These are phyloP conservation scores for Fonsecaea pedrosoi DNA, from an alignment of 2,329 filamentous ascomycete genomes.

Conservation along the genomic window DNA sequence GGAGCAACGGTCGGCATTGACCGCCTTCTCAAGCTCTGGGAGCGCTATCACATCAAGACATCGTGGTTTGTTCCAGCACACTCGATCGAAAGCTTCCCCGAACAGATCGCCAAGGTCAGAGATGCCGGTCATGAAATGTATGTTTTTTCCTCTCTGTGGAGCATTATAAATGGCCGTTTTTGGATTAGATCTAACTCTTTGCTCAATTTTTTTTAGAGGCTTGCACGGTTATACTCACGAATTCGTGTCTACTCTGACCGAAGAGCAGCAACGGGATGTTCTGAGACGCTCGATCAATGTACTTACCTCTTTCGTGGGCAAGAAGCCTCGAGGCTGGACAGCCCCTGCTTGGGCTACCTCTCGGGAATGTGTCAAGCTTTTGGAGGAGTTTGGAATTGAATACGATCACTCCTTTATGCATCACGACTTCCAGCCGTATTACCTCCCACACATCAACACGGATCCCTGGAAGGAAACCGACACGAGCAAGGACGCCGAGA, in stretches of 20 bases:
- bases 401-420: slow-evolving; percentile 59
- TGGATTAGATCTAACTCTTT: no score
- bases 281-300: slow-evolving; percentile 78
- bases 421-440: slow-evolving; percentile 47
- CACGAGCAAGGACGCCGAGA: neutral
- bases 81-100: slow-evolving; percentile 62
- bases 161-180: no score
- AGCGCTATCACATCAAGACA: slow-evolving; percentile 55
- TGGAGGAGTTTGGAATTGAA: slow-evolving; percentile 52
- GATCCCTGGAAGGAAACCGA: neutral
- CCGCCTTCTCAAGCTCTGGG: slow-evolving; percentile 68
- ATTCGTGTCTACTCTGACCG: slow-evolving; percentile 72
- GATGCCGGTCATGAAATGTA: slow-evolving; percentile 68
- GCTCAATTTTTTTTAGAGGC: slow-evolving; percentile 46
- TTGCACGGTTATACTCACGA: slow-evolving; percentile 77
- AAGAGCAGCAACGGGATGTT: slow-evolving; percentile 76
- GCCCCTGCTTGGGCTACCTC: slow-evolving; percentile 52
- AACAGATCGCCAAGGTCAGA: slow-evolving; percentile 53
- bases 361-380: slow-evolving; percentile 47
- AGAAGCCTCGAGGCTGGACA: slow-evolving; percentile 69
- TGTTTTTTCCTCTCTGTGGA: neutral
- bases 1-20: slow-evolving; percentile 71
- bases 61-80: slow-evolving; percentile 68
- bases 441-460: neutral
- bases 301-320: slow-evolving; percentile 70